These are phyloP conservation scores for Breviolum minutum DNA, from an alignment of 73 alveolate species.

Conservation along the genomic window DNA sequence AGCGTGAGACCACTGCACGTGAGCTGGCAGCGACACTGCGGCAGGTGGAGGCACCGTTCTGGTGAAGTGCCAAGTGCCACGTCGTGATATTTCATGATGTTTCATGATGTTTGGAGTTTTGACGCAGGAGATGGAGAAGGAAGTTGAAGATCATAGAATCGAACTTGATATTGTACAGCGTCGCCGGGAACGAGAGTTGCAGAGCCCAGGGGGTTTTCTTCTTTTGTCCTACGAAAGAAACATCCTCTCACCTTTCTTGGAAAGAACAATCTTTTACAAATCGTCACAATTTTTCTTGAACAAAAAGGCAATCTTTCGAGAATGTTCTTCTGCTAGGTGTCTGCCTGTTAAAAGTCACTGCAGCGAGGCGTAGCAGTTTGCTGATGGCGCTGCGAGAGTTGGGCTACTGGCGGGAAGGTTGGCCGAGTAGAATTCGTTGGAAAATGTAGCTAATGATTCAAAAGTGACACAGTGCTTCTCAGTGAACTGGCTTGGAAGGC, in stretches of 20 bases:
- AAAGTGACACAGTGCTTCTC: no score
- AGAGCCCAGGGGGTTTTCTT: neutral
- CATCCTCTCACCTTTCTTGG: no score
- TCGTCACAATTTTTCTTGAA: no score
- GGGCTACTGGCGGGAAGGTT: slow-evolving; percentile 47
- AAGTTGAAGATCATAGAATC: slow-evolving; percentile 63
- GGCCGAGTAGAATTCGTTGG: neutral
- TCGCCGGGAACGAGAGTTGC: slow-evolving; percentile 81
- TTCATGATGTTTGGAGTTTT: no score
- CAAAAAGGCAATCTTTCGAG: no score
- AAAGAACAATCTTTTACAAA: no score
- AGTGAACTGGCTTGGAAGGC: neutral
- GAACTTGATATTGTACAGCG: slow-evolving; percentile 71
- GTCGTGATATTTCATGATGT: neutral
- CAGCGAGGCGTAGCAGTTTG: slow-evolving; percentile 40
- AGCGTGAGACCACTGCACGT: slow-evolving; percentile 94
- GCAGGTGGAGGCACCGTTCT: slow-evolving; percentile 64
- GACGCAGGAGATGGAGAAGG: slow-evolving; percentile 84
- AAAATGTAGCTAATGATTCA: no score
- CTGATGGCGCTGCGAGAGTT: slow-evolving; percentile 69
- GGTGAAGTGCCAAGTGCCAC: no score
- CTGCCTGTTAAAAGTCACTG: neutral
- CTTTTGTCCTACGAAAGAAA: no score
- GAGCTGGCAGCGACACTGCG: slow-evolving; percentile 33
- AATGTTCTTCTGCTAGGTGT: no score